These are phyloP conservation scores for Mortierella sp. DNA, from an alignment of 371 early-diverging fungal species.

Conservation along the genomic window DNA sequence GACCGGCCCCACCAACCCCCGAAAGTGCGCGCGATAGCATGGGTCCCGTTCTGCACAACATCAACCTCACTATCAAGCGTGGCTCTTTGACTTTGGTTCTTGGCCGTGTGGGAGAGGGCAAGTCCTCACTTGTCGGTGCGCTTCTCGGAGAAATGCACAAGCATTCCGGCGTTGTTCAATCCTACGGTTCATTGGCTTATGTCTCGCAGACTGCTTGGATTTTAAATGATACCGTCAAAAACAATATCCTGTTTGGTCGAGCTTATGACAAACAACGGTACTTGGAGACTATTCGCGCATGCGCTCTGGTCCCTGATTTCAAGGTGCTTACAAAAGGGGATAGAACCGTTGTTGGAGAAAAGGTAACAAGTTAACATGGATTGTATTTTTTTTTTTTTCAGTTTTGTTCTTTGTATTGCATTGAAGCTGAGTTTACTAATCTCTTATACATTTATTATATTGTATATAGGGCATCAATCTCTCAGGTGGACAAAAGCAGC, in stretches of 20 bases:
- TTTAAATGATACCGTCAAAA: conserved; percentile 84
- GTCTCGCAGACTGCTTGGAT: conserved; percentile 90
- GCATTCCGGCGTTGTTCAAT: conserved; percentile 33
- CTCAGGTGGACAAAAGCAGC: conserved; percentile 65
- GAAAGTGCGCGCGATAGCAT: conserved; percentile 13
- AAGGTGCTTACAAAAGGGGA: conserved; percentile 85
- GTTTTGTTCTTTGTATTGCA: neutral
- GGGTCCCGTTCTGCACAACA: conserved; percentile 66
- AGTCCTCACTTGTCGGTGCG: conserved; percentile 81
- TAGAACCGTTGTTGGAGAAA: conserved; percentile 88
- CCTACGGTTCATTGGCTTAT: conserved; percentile 70
- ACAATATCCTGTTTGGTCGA: conserved; percentile 91
- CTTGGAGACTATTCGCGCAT: conserved; percentile 65
- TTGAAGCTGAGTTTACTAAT: neutral
- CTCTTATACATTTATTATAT: neutral
- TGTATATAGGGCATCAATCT: conserved; percentile 61
- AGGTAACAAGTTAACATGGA: conserved; percentile 57
- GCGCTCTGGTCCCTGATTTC: conserved; percentile 82
- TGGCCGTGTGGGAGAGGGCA: conserved; percentile 90
- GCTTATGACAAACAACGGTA: conserved; percentile 77
- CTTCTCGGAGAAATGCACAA: conserved; percentile 84
- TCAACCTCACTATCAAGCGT: conserved; percentile 71
- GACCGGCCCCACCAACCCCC: neutral
- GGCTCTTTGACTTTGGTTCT: conserved; percentile 79
- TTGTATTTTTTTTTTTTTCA: neutral